Evolutionary conservation across 495 filamentous ascomycete species (phyloP), one percentile per base, ranked within the genome.

Genomic region (Hypoxylon fragiforme): DNA sequence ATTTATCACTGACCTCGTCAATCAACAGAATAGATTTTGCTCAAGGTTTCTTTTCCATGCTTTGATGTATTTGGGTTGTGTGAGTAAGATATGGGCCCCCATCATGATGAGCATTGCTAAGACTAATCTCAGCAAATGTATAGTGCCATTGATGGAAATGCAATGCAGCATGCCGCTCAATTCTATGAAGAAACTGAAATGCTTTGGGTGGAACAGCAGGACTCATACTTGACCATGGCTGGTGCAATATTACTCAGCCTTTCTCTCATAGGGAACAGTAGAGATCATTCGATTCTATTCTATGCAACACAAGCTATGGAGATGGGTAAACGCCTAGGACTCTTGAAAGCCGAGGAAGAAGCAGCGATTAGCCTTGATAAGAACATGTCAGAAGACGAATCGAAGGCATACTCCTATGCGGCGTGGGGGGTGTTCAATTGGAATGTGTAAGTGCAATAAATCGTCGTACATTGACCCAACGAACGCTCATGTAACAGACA

Each of bases 391-490:
- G 15, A 49, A 16, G 35, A 54, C 2, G 45, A 54, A n/a, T 8
- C 42, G 18, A 46, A 40, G n/a, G 40, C 53, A 2, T 12, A 44
- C 32, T 44, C 52, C 30, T 51, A 64, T 16, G 61, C 64, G 13
- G 60, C 64, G 0, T 67, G 64, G 64, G 64, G 64, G 0, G 38
- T 45, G 1, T 67, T 67, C 31, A 64, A 64, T 28, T 67, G 64
- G 60, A 63, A 61, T 18, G 48, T 60, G 64, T 67, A 19, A 46
- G 64, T 58, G 8, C 3, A 28, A 50, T 7, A 7, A 2, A 3
- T n/a, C 30, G 28, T 16, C 31, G 15, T 2, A 5, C 18, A 15
- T 7, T 38, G 7, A 7, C 1, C 2, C 12, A 32, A 18, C 42
- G 9, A 4, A 14, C 7, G 28, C 35, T 51, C 12, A 46, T 20